These are phyloP conservation scores for Irpex sp. DNA, from an alignment of 1,284 basidiomycete species.

Conservation along the genomic window DNA sequence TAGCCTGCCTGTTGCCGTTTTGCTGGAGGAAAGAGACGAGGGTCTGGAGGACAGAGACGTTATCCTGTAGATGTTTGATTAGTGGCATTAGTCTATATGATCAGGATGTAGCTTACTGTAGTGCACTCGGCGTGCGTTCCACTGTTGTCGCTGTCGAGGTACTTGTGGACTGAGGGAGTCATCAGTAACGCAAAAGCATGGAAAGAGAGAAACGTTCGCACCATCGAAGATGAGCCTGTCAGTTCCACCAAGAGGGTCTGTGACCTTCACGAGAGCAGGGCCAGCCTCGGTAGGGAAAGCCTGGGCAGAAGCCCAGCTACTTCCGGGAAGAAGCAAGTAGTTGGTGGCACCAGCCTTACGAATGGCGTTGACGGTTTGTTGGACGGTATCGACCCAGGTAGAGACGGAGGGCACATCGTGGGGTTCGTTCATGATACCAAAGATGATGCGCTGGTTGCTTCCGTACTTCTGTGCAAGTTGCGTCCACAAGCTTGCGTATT, in stretches of 20 bases:
- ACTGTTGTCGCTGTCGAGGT: slow-evolving; percentile 54
- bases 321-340: slow-evolving; percentile 41
- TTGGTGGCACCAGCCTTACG: slow-evolving; percentile 43
- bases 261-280: slow-evolving; percentile 44
- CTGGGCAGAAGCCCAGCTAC: slow-evolving; percentile 38
- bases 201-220: slow-evolving; percentile 8
- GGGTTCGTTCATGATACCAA: slow-evolving; percentile 49
- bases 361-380: slow-evolving; percentile 44
- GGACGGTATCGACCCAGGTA: slow-evolving; percentile 41
- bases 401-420: slow-evolving; percentile 39
- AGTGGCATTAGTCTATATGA: neutral
- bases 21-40: slow-evolving; percentile 41
- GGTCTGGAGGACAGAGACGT: slow-evolving; percentile 39
- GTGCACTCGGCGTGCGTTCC: slow-evolving; percentile 46
- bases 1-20: slow-evolving; percentile 48
- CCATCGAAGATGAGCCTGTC: slow-evolving; percentile 53
- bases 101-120: slow-evolving; percentile 23
- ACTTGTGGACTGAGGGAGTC: slow-evolving; percentile 45
- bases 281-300: slow-evolving; percentile 47
- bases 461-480: slow-evolving; percentile 49
- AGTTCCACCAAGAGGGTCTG: slow-evolving; percentile 45
- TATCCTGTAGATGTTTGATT: slow-evolving; percentile 26
- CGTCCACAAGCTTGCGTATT: slow-evolving; percentile 49
- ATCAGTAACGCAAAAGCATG: neutral
- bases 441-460: slow-evolving; percentile 42